These are phyloP conservation scores for Prunus yedoensis DNA, from an alignment of 331 rosid genomes.

Conservation along the genomic window DNA sequence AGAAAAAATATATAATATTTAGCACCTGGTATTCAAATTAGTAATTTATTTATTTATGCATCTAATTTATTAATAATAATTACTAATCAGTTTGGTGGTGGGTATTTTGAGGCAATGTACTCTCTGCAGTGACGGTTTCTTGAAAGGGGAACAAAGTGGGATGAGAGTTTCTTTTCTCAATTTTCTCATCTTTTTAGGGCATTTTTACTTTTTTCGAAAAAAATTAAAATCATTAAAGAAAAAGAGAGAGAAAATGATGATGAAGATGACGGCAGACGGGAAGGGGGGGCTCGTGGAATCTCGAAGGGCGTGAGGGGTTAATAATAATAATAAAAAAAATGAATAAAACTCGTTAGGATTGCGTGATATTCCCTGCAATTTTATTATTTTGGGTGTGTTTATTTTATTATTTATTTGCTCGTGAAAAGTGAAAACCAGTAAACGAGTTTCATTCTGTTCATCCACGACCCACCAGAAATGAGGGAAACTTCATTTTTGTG, in stretches of 20 bases:
- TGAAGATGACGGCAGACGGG: slow-evolving; percentile 24
- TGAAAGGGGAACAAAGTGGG: slow-evolving; percentile 41
- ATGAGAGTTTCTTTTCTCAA: slow-evolving; percentile 26
- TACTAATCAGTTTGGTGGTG: slow-evolving; percentile 1
- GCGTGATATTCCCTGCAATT: slow-evolving; percentile 36
- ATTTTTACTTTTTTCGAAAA: neutral
- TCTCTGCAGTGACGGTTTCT: slow-evolving; percentile 39
- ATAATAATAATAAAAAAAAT: too few relatives aligned
- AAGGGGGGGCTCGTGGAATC: slow-evolving; percentile 50
- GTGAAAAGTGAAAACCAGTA: neutral
- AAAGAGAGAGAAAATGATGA: slow-evolving; percentile 1
- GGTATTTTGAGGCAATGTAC: slow-evolving; percentile 15
- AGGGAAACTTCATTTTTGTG: neutral
- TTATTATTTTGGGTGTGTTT: neutral
- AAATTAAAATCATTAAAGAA: neutral
- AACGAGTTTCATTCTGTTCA: neutral
- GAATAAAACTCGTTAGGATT: slow-evolving; percentile 15
- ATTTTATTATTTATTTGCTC: too few relatives aligned
- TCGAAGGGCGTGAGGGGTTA: slow-evolving; percentile 43
- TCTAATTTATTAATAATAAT: too few relatives aligned
- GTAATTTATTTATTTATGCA: too few relatives aligned
- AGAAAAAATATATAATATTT: neutral
- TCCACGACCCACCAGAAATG: neutral
- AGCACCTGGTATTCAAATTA: too few relatives aligned
- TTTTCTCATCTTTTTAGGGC: slow-evolving; percentile 42